phyloP scores from a whole-genome alignment of 768 basidiomycete species.

The Auriscalpium vulgare region DNA sequence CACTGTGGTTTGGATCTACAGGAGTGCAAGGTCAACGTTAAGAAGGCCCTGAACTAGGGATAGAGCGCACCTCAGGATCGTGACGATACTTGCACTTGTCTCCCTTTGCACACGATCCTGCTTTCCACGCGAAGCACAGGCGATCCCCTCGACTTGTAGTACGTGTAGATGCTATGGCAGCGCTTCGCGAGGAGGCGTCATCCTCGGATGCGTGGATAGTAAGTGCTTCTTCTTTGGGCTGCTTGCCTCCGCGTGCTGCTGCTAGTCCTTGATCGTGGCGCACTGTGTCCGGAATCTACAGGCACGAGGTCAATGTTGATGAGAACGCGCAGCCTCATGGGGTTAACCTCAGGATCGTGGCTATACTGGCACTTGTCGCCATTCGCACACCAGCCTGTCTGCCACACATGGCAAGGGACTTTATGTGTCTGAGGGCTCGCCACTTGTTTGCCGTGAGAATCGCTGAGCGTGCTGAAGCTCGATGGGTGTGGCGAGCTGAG shows the following conservation, averaged over 20 bases:
- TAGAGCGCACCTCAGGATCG: not conserved
- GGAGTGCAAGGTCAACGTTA: not conserved
- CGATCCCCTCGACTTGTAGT: not conserved
- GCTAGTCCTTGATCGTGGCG: not conserved
- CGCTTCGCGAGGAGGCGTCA: not conserved
- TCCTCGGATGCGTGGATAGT: not conserved
- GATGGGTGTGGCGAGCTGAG: too few relatives aligned
- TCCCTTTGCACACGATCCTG: not conserved
- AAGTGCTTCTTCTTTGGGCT: not conserved
- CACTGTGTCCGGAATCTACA: not conserved
- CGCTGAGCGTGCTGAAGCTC: too few relatives aligned
- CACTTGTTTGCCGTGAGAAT: too few relatives aligned
- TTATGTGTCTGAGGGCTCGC: not conserved
- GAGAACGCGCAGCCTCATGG: not conserved
- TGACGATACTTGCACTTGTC: not conserved
- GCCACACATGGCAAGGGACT: not conserved
- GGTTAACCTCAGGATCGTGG: not conserved
- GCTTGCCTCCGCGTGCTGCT: too few relatives aligned
- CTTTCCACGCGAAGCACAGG: not conserved
- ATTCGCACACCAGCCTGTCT: not conserved
- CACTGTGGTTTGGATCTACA: not conserved
- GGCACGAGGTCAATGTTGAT: not conserved
- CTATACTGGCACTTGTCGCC: not conserved
- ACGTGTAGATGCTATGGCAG: not conserved
- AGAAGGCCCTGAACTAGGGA: too few relatives aligned